Evolutionary conservation across 768 basidiomycete species (phyloP).

Genomic region (Leucocoprinus leucothites): DNA sequence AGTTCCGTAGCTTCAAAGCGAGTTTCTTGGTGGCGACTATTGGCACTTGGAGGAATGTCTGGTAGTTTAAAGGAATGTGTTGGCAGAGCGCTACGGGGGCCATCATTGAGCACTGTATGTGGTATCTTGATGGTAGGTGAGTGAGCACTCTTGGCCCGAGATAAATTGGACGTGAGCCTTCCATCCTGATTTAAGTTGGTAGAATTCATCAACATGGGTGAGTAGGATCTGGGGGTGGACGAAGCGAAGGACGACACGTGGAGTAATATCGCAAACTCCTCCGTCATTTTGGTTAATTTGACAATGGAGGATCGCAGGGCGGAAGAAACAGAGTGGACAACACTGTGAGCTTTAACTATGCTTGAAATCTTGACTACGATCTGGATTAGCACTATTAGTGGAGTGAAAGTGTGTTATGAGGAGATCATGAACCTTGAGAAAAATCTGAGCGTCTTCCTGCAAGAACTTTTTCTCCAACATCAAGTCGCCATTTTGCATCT

Average conservation of each 20-base stretch:
- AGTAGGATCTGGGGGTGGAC: constrained; percentile 51
- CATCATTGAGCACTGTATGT: constrained; percentile 30
- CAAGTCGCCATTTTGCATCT: constrained; percentile 55
- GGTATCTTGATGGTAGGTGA: constrained; percentile 38
- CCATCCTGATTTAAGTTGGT: constrained; percentile 20
- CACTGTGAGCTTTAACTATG: constrained; percentile 62
- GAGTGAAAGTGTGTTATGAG: neutral
- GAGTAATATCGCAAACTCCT: constrained; percentile 83
- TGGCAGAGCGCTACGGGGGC: constrained; percentile 53
- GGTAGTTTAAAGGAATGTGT: constrained; percentile 27
- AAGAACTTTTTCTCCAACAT: constrained; percentile 56
- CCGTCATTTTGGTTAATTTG: constrained; percentile 76
- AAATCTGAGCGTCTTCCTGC: constrained; percentile 74
- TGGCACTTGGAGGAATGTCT: neutral
- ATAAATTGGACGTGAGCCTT: constrained; percentile 51
- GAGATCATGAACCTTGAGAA: constrained; percentile 65
- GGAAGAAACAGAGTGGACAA: constrained; percentile 50
- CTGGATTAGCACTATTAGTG: constrained; percentile 31
- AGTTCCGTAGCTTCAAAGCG: constrained; percentile 6
- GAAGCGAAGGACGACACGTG: constrained; percentile 83
- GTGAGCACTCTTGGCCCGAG: constrained; percentile 57
- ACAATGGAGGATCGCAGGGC: constrained; percentile 69
- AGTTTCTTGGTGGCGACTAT: neutral
- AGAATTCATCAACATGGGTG: constrained; percentile 48
- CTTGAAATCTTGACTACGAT: constrained; percentile 75